Conservation (phyloP, 352 stramenopile genomes). For the Thalassiosira mediterranea region DNA sequence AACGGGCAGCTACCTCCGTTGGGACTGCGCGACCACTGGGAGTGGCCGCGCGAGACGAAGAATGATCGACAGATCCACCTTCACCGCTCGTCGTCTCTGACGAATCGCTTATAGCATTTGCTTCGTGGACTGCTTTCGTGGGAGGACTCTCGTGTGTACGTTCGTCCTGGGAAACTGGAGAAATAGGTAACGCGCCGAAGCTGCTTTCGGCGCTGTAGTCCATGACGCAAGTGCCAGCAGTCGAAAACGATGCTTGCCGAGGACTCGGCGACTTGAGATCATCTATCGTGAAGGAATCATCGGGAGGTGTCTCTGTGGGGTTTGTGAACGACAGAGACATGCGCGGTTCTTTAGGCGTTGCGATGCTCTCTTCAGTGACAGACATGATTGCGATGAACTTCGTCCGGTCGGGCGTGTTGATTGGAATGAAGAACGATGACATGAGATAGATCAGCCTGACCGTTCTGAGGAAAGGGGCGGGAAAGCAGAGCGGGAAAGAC, state of each 20-base stretch:
- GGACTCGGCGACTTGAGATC: conserved; percentile 9
- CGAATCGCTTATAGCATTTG: not conserved
- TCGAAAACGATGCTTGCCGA: conserved; percentile 21
- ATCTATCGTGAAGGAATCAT: conserved; percentile 17
- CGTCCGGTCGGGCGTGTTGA: too few species aligned
- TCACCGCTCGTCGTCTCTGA: too few species aligned
- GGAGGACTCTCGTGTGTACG: not conserved
- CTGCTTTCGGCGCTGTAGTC: conserved; percentile 31
- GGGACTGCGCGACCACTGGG: not conserved
- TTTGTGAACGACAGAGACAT: too few species aligned
- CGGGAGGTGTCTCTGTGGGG: conserved; percentile 5
- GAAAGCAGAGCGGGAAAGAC: too few species aligned
- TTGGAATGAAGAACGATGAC: too few species aligned
- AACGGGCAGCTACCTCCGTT: not conserved
- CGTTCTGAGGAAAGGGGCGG: too few species aligned
- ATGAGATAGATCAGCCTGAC: too few species aligned
- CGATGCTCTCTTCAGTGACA: not conserved
- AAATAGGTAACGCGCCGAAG: conserved; percentile 27
- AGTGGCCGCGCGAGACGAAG: too few species aligned
- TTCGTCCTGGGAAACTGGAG: conserved; percentile 21
- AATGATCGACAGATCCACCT: too few species aligned
- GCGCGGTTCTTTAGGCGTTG: too few species aligned
- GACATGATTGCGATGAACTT: too few species aligned
- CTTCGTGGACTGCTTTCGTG: not conserved
- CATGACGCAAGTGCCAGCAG: conserved; percentile 18